Base-by-base conservation (phyloP, 331 rosid species). In the Arachis monticola region DNA sequence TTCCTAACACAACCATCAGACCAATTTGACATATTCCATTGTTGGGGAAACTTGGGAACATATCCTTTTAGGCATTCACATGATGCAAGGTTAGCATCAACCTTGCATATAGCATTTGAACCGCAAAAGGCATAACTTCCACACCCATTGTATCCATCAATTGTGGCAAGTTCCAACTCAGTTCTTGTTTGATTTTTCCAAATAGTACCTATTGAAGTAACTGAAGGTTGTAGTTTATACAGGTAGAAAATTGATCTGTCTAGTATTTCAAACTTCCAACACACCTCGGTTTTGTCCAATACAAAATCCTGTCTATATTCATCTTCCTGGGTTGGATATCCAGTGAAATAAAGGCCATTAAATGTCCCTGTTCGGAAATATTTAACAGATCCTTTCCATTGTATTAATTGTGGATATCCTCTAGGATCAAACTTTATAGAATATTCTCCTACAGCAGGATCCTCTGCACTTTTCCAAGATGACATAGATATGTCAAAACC, bases 41-140 rank as follows among this genome's bases (percentile, higher is more conserved):
- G 30, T 52, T 67, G 38, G 1, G 58, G 48, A 6, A 13, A 13
- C 60, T 13, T 60, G 0, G 69, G 69, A 31, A 9, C 71, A 57
- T 66, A 83, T 0, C 84, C 87, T 58, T 61, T 60, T 6, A 83
- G 57, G 70, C 84, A 83, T 10, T 17, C 35, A 67, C 80, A 83
- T 4, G 1, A 2, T 2, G 80, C 70, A 32, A 44, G 1, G 31
- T 27, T 76, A 12, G 67, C 40, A 45, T 7, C 22, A 11, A 59
- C 48, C 31, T 7, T 68, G 48, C 87, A 85, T 12, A 75, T 13
- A 11, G 85, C 64, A 73, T 69, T 59, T 2, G 85, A 10, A 13
- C 84, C 88, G 51, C 84, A 85, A 5, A 67, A 44, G n/a, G 68
- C 82, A 45, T 82, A 82, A 4, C 68, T 50, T 40, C 80, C 85